A percentile compares a stretch with the other conserved stretches of the same genome.
Conservation (phyloP, 805 yeast genomes). For the Metschnikowia reukaufii region DNA sequence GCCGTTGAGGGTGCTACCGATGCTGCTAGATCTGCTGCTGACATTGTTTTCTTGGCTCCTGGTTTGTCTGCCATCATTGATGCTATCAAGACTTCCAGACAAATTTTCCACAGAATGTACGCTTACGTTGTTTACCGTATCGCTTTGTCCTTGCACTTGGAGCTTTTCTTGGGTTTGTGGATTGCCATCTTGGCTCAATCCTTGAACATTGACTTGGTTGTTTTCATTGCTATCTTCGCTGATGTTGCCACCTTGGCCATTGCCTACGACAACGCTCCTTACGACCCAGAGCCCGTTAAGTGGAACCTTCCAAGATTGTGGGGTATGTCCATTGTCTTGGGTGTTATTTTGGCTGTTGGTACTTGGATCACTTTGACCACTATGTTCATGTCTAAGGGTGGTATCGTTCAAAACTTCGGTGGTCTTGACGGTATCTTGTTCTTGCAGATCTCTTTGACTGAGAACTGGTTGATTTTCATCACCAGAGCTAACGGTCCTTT, state of each 20-base stretch:
- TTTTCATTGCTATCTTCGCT: conserved; percentile 95
- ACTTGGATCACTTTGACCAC: conserved; percentile 95
- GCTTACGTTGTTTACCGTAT: conserved; percentile 97
- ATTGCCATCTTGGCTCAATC: conserved; percentile 89
- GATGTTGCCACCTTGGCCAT: conserved; percentile 96
- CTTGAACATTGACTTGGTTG: conserved; percentile 86
- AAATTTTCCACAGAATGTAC: conserved; percentile 98
- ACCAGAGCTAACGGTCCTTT: conserved; percentile 98
- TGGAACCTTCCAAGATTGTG: conserved; percentile 97
- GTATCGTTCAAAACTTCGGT: conserved; percentile 96
- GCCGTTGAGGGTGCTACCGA: conserved; percentile 98
- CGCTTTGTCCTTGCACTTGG: conserved; percentile 92
- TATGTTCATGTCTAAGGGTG: conserved; percentile 86
- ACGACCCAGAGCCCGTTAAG: conserved; percentile 87
- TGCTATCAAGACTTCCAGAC: conserved; percentile 89
- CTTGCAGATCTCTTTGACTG: conserved; percentile 92
- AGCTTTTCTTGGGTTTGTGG: conserved; percentile 93
- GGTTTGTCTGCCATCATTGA: conserved; percentile 94
- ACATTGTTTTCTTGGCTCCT: conserved; percentile 89
- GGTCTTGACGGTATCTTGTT: conserved; percentile 88
- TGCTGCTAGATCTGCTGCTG: conserved; percentile 97
- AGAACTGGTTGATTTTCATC: conserved; percentile 95
- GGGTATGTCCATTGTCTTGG: conserved; percentile 92
- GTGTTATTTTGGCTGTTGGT: conserved; percentile 83
- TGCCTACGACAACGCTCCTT: conserved; percentile 97